Evolutionary conservation across 257 asterid genomes (phyloP), one percentile per base, ranked within the genome.

Genomic region (Verbascum thapsus): DNA sequence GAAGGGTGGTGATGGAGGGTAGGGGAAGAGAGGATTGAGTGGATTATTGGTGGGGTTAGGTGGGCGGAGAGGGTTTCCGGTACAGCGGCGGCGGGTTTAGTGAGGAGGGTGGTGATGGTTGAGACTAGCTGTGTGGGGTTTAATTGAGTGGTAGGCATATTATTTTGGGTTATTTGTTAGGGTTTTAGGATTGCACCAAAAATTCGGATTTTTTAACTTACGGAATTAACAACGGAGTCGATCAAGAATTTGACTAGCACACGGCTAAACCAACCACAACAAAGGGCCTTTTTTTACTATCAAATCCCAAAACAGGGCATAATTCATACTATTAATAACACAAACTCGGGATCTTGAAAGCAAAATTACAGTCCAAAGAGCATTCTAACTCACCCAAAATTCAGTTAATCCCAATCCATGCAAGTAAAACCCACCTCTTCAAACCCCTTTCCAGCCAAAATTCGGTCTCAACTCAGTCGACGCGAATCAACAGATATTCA

Each of bases 21-120:
- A 15, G 85, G 69, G 70, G 87, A 74, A 41, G 96, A 76, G 70
- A 91, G 66, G 63, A 88, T 62, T 34, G 98, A 82, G 79, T 79
- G 87, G 70, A 85, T 69, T 56, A 81, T 55, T 13, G 80, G 72
- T 15, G 83, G 88, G 11, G 88, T 81, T 13, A 90, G 65, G 80
- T 82, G 38, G 59, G 89, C 72, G 13, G 78, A 39, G 32, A 85
- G 80, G 72, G 79, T 18, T 68, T 66, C 58, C 58, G 68, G 20
- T 19, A 70, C 40, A 71, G 75, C 1, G 70, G 86, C 44, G 70
- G 75, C 32, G 62, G 76, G 40, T 42, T 68, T 59, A 30, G 43
- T 52, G 11, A 83, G 88, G 20, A 85, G 61, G 72, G 79, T 4
- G 56, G 83, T 71, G 69, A 90, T 76, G 65, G 80, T 52, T 71